These are phyloP conservation scores for Leccinum uliginosum DNA, from an alignment of 768 basidiomycete genomes.

Conservation along the genomic window DNA sequence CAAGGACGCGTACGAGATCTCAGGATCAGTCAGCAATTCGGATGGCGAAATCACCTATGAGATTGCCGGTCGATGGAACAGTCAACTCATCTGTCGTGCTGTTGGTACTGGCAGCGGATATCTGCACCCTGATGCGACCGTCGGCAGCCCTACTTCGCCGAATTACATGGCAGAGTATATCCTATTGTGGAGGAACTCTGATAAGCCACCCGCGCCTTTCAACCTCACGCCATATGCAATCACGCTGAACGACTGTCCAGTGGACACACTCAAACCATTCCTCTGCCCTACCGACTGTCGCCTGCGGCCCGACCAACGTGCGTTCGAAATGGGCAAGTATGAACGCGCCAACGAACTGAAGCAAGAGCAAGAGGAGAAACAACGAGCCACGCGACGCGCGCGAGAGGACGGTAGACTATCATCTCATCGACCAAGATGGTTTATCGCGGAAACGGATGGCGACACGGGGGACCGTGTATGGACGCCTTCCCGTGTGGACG, in stretches of 20 bases:
- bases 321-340: slow-evolving; percentile 87
- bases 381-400: slow-evolving; percentile 61
- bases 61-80: slow-evolving; percentile 94
- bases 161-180: slow-evolving; percentile 64
- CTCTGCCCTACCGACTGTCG: slow-evolving; percentile 91
- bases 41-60: slow-evolving; percentile 70
- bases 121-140: slow-evolving; percentile 67
- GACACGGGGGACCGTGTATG: slow-evolving; percentile 92
- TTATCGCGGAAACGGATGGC: slow-evolving; percentile 71
- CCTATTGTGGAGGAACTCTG: slow-evolving; percentile 89
- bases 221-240: slow-evolving; percentile 95
- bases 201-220: slow-evolving; percentile 80
- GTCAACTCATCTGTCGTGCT: slow-evolving; percentile 83
- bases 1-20: slow-evolving; percentile 89
- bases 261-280: slow-evolving; percentile 61
- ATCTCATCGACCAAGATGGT: slow-evolving; percentile 86
- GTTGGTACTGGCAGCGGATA: slow-evolving; percentile 55
- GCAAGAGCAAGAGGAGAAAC: slow-evolving; percentile 76
- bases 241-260: slow-evolving; percentile 85
- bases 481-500: slow-evolving; percentile 55
- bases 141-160: slow-evolving; percentile 43
- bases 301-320: slow-evolving; percentile 87
- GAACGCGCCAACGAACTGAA: slow-evolving; percentile 81
- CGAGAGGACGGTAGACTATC: slow-evolving; percentile 71
- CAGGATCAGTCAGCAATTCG: slow-evolving; percentile 71